phyloP scores from a whole-genome alignment of 306 rosid species.

The Lotus japonicus region DNA sequence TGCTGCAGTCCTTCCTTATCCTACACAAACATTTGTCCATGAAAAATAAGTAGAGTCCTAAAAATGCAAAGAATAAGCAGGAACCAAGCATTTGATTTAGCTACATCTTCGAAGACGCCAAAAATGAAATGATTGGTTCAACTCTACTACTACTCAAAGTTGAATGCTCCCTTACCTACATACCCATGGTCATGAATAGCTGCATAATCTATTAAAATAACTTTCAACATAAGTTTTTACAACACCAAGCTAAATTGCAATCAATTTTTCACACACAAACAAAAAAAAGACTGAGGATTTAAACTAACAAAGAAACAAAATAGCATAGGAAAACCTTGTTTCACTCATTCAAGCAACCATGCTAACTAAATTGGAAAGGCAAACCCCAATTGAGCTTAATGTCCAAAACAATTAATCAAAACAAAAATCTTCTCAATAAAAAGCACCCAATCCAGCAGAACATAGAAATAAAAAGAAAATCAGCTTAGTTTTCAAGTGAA shows the following conservation, averaged over 20 bases:
- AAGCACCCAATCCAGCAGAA: neutral
- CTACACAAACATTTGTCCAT: constrained; percentile 38
- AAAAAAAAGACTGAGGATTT: neutral
- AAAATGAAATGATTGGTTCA: neutral
- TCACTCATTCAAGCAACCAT: neutral
- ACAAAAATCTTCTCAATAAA: neutral
- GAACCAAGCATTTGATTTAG: neutral
- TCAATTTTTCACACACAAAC: neutral
- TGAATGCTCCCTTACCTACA: neutral
- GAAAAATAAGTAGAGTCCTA: neutral
- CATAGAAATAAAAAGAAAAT: neutral
- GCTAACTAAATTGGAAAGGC: neutral
- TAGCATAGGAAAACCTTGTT: neutral
- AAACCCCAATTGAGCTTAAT: constrained; percentile 1
- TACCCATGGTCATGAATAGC: neutral
- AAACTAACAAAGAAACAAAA: neutral
- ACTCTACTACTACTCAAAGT: neutral
- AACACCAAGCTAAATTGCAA: neutral
- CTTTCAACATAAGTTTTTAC: neutral
- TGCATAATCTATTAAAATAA: neutral
- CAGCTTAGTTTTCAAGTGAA: no score
- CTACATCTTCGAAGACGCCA: neutral
- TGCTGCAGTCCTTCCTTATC: constrained; percentile 80
- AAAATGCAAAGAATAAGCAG: neutral
- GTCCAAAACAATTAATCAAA: neutral